A percentile compares a stretch with the other conserved stretches of the same genome.
Evolutionary conservation across 805 yeast genomes (phyloP).

Genomic region (Isabelozyma rhagii): DNA sequence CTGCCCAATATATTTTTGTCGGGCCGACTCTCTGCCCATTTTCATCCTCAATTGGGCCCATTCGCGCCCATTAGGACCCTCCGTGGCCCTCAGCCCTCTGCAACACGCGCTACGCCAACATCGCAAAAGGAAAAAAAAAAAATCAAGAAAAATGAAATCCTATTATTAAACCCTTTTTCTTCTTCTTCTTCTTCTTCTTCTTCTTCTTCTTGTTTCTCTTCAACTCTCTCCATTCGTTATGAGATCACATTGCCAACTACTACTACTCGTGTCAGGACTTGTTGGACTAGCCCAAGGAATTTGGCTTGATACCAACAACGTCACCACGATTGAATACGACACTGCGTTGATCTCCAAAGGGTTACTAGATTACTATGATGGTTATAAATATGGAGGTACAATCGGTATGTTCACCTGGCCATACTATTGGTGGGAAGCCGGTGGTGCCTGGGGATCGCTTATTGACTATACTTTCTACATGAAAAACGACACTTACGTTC

Average conservation of each 20-base stretch:
- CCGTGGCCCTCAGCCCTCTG: background rate
- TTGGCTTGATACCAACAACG: constrained; percentile 35
- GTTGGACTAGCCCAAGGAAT: constrained; percentile 16
- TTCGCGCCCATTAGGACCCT: background rate
- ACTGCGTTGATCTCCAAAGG: constrained; percentile 65
- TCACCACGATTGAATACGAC: constrained; percentile 50
- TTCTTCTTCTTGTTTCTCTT: background rate
- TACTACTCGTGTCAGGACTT: constrained; percentile 2
- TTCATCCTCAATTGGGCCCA: background rate
- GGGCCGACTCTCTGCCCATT: background rate
- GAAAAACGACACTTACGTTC: constrained; percentile 65
- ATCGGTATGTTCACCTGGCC: constrained; percentile 87
- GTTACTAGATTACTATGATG: constrained; percentile 77
- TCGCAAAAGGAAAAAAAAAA: no score
- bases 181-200: background rate
- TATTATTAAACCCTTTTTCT: background rate
- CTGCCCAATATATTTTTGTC: background rate
- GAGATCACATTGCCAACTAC: background rate
- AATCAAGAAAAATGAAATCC: no score
- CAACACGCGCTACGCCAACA: no score
- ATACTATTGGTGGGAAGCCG: constrained; percentile 99
- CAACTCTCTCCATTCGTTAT: background rate
- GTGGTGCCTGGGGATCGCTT: constrained; percentile 90
- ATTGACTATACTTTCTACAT: constrained; percentile 73
- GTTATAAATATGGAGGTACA: constrained; percentile 65